Evolutionary conservation across 768 basidiomycete species (phyloP), one percentile per base, ranked within the genome.

Genomic region (Cystobasidium ongulense): DNA sequence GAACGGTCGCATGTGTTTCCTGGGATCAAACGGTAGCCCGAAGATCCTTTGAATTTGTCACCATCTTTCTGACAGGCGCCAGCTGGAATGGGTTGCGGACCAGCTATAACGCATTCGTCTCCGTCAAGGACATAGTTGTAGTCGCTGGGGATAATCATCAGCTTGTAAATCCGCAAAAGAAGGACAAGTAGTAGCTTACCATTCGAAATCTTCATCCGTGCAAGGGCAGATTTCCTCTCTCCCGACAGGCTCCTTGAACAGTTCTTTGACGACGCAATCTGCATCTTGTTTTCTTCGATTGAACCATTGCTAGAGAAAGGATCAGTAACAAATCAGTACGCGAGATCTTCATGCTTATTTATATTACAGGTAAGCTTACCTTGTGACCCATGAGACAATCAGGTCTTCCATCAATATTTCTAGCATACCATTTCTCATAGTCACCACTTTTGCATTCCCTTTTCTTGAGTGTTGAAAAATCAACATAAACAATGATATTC

Each of bases 381-480:
- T 90, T 92, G 79, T 90, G 91, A 0, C 95, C 95, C 91, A 98
- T 94, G 27, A 98, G 81, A 81, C 95, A 98, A 84, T 84, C 59
- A 85, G 85, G 18, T 82, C 83, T n/a, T 81, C 79, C 78, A 35
- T 54, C 38, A n/a, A 76, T 83, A 18, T 85, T 83, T 43, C 91
- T 84, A 5, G 90, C 94, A 81, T 89, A 89, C 93, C 93, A 98
- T 74, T 81, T 84, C 81, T 97, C 94, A 75, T 90, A 89, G 79
- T 99, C 96, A 8, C 77, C 74, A 0, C 85, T 82, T 0, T 61
- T 80, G 73, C 96, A 99, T 80, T 96, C 85, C 33, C 86, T 85
- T 41, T 86, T 82, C 62, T 86, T 84, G 8, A 88, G 86, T 5
- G 85, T 81, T 0, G 88, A 84, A 80, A 99, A 98, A 79, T 99